These are phyloP conservation scores for Tirmania nivea DNA, from an alignment of 495 filamentous ascomycete genomes.

Conservation along the genomic window DNA sequence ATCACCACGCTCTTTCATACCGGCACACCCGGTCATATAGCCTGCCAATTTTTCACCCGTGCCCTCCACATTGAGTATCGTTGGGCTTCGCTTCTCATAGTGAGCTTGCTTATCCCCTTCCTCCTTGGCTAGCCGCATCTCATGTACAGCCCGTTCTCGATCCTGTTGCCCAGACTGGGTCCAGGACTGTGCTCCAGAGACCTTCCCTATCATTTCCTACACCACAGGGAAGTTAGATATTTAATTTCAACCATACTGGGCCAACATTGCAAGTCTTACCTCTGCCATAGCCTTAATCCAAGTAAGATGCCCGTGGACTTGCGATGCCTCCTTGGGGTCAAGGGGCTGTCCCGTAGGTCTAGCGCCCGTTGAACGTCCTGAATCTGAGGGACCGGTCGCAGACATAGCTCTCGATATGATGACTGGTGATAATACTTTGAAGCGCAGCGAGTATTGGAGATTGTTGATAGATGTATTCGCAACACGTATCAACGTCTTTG, in stretches of 20 bases:
- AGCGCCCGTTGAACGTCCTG: background rate
- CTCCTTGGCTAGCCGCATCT: slow-evolving; percentile 8
- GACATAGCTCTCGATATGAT: background rate
- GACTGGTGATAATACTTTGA: too few species aligned
- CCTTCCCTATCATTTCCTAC: slow-evolving; percentile 7
- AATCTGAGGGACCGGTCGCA: background rate
- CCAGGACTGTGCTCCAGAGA: slow-evolving; percentile 3
- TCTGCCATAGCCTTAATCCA: slow-evolving; percentile 11
- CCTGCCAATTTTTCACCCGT: slow-evolving; percentile 5
- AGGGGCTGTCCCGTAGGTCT: background rate
- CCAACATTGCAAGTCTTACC: background rate
- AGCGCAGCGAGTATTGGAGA: too few species aligned
- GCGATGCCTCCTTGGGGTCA: slow-evolving; percentile 1
- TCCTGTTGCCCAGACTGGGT: slow-evolving; percentile 4
- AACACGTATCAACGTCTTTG: too few species aligned
- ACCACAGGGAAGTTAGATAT: too few species aligned
- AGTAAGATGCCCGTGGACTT: slow-evolving; percentile 10
- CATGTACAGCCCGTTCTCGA: slow-evolving; percentile 2
- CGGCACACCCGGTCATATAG: slow-evolving; percentile 6
- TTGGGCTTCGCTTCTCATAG: slow-evolving; percentile 4
- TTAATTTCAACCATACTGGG: background rate
- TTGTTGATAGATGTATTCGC: too few species aligned
- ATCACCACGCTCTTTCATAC: slow-evolving; percentile 8
- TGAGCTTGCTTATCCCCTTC: slow-evolving; percentile 2
- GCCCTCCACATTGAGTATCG: slow-evolving; percentile 4